phyloP scores from a whole-genome alignment of 2,329 filamentous ascomycete genomes.

The Trichoderma sp. region DNA sequence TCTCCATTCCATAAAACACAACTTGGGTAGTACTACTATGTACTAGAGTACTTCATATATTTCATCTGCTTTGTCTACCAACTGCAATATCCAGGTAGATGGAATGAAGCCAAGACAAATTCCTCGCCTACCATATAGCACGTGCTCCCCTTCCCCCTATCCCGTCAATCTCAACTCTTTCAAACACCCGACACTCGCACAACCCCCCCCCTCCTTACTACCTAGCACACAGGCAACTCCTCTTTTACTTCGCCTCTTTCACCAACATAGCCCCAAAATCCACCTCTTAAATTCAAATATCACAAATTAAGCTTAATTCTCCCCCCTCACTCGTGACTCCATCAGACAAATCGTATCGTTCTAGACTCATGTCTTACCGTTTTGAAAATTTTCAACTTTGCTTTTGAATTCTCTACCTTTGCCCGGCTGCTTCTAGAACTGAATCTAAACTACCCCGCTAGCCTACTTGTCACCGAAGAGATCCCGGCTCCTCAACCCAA shows the following conservation, averaged over 20 bases:
- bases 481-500: neutral
- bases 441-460: neutral
- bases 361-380: neutral
- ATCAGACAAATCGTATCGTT: neutral
- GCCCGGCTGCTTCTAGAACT: neutral
- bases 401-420: neutral
- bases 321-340: neutral
- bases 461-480: neutral
- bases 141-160: neutral
- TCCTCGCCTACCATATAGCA: neutral
- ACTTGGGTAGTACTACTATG: too few relatives aligned
- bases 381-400: neutral
- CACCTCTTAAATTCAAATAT: neutral
- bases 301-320: slow-evolving; percentile 7
- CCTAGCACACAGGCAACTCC: neutral
- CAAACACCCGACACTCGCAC: neutral
- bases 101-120: neutral
- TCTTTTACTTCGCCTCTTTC: slow-evolving; percentile 11
- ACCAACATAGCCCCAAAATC: neutral
- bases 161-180: neutral
- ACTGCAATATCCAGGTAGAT: too few relatives aligned
- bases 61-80: too few relatives aligned
- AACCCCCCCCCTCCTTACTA: neutral
- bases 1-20: too few relatives aligned
- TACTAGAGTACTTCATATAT: too few relatives aligned